Percentiles rank a stretch among this genome's conserved stretches.
These are phyloP conservation scores for Ogataea nonfermentans DNA, from an alignment of 805 yeast genomes.

Conservation along the genomic window DNA sequence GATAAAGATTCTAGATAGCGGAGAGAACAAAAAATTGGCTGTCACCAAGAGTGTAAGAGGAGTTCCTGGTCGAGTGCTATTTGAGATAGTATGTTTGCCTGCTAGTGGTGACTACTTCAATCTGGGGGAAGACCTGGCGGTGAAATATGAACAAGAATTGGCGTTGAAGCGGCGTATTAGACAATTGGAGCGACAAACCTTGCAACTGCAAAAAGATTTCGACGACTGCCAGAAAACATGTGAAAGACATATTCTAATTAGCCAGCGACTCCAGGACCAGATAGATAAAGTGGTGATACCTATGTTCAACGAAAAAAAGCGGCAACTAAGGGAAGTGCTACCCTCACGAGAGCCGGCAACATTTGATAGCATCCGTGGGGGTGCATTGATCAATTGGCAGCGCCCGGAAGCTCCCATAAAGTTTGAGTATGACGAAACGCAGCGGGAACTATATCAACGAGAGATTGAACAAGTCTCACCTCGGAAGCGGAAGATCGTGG, in stretches of 20 bases:
- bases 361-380: constrained; percentile 16
- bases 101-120: constrained; percentile 12
- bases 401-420: constrained; percentile 19
- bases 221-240: constrained; percentile 7
- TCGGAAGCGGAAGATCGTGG: constrained; percentile 13
- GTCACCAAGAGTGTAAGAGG: constrained; percentile 15
- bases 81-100: constrained; percentile 12
- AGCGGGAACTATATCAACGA: constrained; percentile 9
- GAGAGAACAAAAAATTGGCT: constrained; percentile 3
- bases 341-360: constrained; percentile 1
- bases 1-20: constrained; percentile 9
- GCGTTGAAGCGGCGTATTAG: constrained; percentile 8
- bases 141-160: constrained; percentile 16
- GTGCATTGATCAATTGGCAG: constrained; percentile 13
- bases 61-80: constrained; percentile 14
- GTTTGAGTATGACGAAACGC: constrained; percentile 18
- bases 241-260: constrained; percentile 4
- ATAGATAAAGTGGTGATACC: constrained; percentile 16
- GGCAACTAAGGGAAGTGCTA: constrained; percentile 4
- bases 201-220: constrained; percentile 9
- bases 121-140: constrained; percentile 13
- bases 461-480: constrained; percentile 22
- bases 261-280: constrained; percentile 7
- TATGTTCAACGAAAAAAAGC: constrained; percentile 22
- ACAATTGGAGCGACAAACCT: constrained; percentile 4